Evolutionary conservation across 805 yeast species (phyloP).

Genomic region (Cyberlindnera xylosilytica): DNA sequence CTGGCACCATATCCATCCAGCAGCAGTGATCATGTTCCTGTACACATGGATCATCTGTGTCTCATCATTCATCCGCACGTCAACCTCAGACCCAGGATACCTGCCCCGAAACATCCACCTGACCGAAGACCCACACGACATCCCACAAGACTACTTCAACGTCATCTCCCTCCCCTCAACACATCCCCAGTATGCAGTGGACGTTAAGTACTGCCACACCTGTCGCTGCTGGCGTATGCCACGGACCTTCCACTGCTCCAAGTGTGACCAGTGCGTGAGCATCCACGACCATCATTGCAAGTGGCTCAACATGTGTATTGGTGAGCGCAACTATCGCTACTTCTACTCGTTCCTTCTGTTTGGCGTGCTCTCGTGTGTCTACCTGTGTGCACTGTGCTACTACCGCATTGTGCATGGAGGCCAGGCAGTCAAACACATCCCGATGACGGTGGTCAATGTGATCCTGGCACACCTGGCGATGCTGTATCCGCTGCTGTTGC

Average conservation of each 20-base stretch:
- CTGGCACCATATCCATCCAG: conserved; percentile 57
- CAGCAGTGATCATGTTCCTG: conserved; percentile 50
- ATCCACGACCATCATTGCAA: conserved; percentile 39
- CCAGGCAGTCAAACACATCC: conserved; percentile 25
- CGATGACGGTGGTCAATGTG: conserved; percentile 49
- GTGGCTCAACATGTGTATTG: conserved; percentile 75
- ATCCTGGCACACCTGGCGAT: conserved; percentile 44
- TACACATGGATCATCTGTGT: conserved; percentile 56
- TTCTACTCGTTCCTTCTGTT: conserved; percentile 51
- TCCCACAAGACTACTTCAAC: conserved; percentile 60
- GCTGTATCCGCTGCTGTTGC: conserved; percentile 54
- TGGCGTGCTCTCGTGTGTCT: conserved; percentile 30
- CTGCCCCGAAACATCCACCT: conserved; percentile 66
- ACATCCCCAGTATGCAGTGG: conserved; percentile 27
- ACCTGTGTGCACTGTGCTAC: conserved; percentile 30
- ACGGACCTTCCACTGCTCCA: conserved; percentile 69
- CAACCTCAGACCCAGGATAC: conserved; percentile 64
- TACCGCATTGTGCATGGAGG: conserved; percentile 29
- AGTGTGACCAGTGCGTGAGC: conserved; percentile 60
- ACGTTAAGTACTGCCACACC: conserved; percentile 55
- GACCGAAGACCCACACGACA: conserved; percentile 34
- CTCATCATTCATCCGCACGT: conserved; percentile 47
- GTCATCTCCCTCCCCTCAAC: conserved; percentile 46
- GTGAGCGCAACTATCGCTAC: conserved; percentile 65
- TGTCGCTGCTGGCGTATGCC: conserved; percentile 79